Evolutionary conservation across 225 moss, liverwort and hornwort species (phyloP).

Genomic region (Thuidium tamariscinum): DNA sequence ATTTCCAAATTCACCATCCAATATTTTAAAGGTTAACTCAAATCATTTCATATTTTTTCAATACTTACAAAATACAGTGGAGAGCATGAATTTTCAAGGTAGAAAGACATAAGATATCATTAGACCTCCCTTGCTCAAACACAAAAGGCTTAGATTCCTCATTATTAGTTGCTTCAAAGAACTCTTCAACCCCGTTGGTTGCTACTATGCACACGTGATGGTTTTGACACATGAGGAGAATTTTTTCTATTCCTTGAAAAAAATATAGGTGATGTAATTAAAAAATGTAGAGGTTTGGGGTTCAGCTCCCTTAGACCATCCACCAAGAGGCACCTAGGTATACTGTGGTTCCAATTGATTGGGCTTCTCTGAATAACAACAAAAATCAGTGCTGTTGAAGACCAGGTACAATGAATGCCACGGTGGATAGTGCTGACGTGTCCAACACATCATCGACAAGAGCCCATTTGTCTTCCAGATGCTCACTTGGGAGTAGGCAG

Average conservation of each 20-base stretch:
- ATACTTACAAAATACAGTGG: neutral
- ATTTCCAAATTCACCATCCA: no score
- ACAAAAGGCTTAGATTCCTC: neutral
- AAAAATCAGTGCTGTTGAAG: neutral
- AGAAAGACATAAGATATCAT: no score
- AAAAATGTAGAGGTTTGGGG: no score
- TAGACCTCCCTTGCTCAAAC: rapidly evolving
- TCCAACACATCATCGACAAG: neutral
- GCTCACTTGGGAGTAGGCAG: neutral
- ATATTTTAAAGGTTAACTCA: neutral
- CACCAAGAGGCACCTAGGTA: neutral
- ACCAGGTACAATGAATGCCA: neutral
- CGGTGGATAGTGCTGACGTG: neutral
- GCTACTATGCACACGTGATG: rapidly evolving
- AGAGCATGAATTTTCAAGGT: neutral
- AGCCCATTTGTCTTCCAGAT: neutral
- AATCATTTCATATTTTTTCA: no score
- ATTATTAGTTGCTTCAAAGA: neutral
- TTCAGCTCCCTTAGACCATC: neutral
- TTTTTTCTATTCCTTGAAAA: neutral
- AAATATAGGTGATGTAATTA: neutral
- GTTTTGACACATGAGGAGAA: no score
- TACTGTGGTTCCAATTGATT: neutral
- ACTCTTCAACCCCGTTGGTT: neutral
- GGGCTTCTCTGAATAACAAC: neutral